Conservation (phyloP, 345 rosid species). For the Camelina sativa region DNA sequence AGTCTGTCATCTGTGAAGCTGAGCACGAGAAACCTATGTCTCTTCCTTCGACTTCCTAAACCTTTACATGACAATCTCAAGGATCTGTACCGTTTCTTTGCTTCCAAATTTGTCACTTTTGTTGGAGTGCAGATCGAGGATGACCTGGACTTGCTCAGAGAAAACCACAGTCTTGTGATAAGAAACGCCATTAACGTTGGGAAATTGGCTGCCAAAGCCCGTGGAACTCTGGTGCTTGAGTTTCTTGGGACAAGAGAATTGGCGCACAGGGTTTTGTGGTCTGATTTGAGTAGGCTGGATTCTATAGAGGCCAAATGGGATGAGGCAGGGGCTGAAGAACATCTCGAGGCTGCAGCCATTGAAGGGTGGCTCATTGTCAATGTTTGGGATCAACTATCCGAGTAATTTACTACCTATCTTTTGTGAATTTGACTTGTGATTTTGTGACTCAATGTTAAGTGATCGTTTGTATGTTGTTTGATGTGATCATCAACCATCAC, state of each 20-base stretch:
- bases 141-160: constrained; percentile 39
- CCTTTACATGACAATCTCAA: constrained; percentile 35
- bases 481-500: not conserved
- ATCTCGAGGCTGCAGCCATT: constrained; percentile 44
- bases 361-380: constrained; percentile 47
- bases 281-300: constrained; percentile 39
- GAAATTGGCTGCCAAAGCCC: constrained; percentile 37
- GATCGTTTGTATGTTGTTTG: constrained; percentile 1
- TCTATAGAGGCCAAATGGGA: constrained; percentile 44
- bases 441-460: not conserved
- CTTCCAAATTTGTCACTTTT: constrained; percentile 44
- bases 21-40: constrained; percentile 39
- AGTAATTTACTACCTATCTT: not conserved
- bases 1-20: constrained; percentile 39
- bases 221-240: constrained; percentile 37
- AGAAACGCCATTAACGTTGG: constrained; percentile 34
- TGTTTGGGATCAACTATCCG: constrained; percentile 40
- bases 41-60: constrained; percentile 30
- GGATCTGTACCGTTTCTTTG: constrained; percentile 41
- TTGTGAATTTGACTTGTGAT: not conserved
- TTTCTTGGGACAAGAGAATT: constrained; percentile 43
- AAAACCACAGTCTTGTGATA: constrained; percentile 39
- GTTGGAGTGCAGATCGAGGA: constrained; percentile 43
- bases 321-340: constrained; percentile 25
- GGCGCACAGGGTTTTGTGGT: constrained; percentile 41